These are phyloP conservation scores for Cladophialophora immunda DNA, from an alignment of 2,329 filamentous ascomycete species.

Conservation along the genomic window DNA sequence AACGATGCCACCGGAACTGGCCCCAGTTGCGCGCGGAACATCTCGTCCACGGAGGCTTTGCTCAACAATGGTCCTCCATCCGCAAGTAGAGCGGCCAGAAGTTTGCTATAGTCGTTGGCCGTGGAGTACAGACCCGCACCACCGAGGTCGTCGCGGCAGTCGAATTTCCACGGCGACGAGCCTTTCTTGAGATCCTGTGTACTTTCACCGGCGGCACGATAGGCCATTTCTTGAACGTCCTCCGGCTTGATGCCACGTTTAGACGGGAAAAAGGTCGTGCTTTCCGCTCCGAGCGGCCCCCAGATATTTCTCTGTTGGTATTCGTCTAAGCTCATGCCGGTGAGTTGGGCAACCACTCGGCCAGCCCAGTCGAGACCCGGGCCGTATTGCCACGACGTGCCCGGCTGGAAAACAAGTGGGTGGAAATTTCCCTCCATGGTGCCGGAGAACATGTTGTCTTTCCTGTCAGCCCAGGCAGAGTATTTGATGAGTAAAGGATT, in stretches of 20 bases:
- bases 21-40: neutral
- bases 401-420: neutral
- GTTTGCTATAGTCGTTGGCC: neutral
- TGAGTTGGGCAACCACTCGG: neutral
- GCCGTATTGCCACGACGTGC: conserved; percentile 1
- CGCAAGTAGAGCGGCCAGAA: neutral
- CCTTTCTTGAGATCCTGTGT: neutral
- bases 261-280: neutral
- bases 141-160: neutral
- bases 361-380: neutral
- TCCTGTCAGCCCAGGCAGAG: neutral
- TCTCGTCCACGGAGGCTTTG: neutral
- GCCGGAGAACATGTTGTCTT: neutral
- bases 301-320: neutral
- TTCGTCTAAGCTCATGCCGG: neutral
- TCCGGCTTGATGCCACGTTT: no score
- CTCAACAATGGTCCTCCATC: neutral
- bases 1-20: neutral
- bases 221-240: neutral
- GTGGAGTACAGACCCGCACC: neutral
- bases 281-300: neutral
- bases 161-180: neutral
- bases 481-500: neutral
- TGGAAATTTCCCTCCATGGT: neutral
- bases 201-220: neutral